These are phyloP conservation scores for Acanthamoeba castellanii DNA, from an alignment of 208 protist species.

Conservation along the genomic window DNA sequence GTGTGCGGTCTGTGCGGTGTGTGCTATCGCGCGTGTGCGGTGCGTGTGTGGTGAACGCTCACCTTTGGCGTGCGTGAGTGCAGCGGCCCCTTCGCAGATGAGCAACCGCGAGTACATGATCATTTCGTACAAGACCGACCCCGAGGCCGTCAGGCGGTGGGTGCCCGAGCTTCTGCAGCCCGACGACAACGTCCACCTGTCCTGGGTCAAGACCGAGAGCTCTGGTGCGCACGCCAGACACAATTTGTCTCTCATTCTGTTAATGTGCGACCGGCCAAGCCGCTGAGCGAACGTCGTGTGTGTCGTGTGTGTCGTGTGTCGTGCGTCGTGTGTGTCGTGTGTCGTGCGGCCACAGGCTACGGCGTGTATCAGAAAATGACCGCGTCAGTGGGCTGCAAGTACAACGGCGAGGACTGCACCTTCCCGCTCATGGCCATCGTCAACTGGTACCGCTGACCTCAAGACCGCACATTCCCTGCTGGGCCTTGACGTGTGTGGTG, in stretches of 20 bases:
- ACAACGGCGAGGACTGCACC: slow-evolving; percentile 26
- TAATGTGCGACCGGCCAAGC: too few species aligned
- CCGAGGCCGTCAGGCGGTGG: slow-evolving; percentile 6
- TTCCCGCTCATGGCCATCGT: slow-evolving; percentile 36
- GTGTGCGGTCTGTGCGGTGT: background rate
- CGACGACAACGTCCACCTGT: background rate
- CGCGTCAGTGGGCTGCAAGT: background rate
- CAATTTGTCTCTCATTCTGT: background rate
- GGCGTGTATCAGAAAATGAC: slow-evolving; percentile 61
- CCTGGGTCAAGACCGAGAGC: slow-evolving; percentile 69
- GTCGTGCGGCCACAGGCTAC: background rate
- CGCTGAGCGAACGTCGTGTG: too few species aligned
- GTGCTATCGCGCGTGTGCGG: background rate
- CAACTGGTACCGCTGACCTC: background rate
- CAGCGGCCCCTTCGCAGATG: slow-evolving; percentile 31
- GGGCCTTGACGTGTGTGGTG: background rate
- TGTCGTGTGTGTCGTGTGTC: too few species aligned
- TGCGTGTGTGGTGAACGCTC: too few species aligned
- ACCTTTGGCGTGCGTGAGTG: background rate
- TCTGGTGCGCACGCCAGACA: too few species aligned
- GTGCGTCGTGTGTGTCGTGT: background rate
- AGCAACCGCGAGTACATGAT: slow-evolving; percentile 66
- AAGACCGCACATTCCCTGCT: background rate
- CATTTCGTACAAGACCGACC: slow-evolving; percentile 59
- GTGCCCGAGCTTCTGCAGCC: background rate